Evolutionary conservation across 2,329 filamentous ascomycete genomes (phyloP).

Genomic region (Phaeosphaeriaceae sp.): DNA sequence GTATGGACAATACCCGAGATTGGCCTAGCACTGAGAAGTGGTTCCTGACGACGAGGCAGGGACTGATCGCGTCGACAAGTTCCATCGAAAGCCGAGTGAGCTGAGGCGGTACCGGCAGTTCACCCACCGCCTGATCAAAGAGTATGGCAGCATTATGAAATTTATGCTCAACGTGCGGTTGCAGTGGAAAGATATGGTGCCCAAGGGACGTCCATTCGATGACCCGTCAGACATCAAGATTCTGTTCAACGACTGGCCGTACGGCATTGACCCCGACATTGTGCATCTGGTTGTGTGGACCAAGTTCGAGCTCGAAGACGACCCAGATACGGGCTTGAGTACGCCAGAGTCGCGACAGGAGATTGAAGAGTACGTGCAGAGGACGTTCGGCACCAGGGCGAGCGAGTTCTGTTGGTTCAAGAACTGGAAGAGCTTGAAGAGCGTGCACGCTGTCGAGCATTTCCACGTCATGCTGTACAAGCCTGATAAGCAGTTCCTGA

Average conservation of each 20-base stretch:
- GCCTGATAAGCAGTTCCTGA: constrained; percentile 73
- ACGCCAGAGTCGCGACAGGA: constrained; percentile 67
- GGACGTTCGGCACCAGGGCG: constrained; percentile 67
- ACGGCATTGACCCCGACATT: constrained; percentile 79
- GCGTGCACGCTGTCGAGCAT: constrained; percentile 85
- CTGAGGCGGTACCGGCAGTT: constrained; percentile 80
- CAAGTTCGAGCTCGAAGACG: constrained; percentile 80
- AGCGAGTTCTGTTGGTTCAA: constrained; percentile 77
- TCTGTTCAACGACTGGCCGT: constrained; percentile 92
- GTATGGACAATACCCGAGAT: constrained; percentile 25
- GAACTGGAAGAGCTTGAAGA: constrained; percentile 88
- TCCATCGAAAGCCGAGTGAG: constrained; percentile 78
- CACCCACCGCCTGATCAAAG: constrained; percentile 66
- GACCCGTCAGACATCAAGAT: constrained; percentile 71
- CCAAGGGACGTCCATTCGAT: constrained; percentile 53
- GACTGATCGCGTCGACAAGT: constrained; percentile 74
- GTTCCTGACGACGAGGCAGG: constrained; percentile 41
- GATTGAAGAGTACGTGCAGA: constrained; percentile 74
- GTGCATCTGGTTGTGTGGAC: constrained; percentile 92
- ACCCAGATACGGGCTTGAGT: constrained; percentile 70
- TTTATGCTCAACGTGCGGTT: constrained; percentile 77
- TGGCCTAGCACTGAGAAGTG: background rate
- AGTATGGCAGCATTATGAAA: constrained; percentile 78
- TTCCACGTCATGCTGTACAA: constrained; percentile 92
- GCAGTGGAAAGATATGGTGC: constrained; percentile 65